Evolutionary conservation across 148 eudicot species (phyloP).

Genomic region (Fallopia convolvulus): DNA sequence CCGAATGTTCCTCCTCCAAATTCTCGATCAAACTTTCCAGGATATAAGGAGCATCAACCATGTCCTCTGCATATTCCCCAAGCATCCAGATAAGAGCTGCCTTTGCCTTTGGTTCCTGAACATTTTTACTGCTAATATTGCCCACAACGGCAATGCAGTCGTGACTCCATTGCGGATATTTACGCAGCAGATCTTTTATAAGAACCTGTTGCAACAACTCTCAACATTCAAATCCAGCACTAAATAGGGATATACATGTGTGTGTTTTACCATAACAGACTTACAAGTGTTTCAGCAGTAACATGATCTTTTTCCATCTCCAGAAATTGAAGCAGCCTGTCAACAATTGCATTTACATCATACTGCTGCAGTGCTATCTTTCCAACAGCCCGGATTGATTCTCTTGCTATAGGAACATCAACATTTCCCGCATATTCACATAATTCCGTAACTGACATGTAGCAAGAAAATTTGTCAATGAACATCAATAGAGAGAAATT

Average conservation of each 20-base stretch:
- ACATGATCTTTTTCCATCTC: conserved; percentile 99
- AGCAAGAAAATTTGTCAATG: neutral
- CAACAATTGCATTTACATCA: conserved; percentile 99
- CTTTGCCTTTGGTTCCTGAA: conserved; percentile 98
- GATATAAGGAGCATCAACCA: conserved; percentile 95
- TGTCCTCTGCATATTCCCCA: conserved; percentile 96
- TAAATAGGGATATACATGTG: neutral
- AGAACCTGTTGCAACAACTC: conserved; percentile 59
- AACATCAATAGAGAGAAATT: neutral
- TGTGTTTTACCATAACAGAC: conserved; percentile 5
- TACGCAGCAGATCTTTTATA: conserved; percentile 92
- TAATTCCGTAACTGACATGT: conserved; percentile 82
- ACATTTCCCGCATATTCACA: conserved; percentile 99
- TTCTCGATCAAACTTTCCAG: conserved; percentile 74
- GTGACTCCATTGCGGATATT: conserved; percentile 99
- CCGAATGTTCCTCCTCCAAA: conserved; percentile 96
- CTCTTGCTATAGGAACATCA: conserved; percentile 92
- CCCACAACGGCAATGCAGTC: conserved; percentile 99
- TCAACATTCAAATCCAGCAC: neutral
- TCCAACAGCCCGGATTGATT: conserved; percentile 97
- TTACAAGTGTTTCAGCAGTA: conserved; percentile 98
- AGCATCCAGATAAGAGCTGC: conserved; percentile 99
- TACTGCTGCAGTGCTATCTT: conserved; percentile 98
- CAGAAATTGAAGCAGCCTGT: conserved; percentile 94
- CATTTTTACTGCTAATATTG: conserved; percentile 90